phyloP scores from a whole-genome alignment of 345 rosid genomes.

The Populus ilicifolia region DNA sequence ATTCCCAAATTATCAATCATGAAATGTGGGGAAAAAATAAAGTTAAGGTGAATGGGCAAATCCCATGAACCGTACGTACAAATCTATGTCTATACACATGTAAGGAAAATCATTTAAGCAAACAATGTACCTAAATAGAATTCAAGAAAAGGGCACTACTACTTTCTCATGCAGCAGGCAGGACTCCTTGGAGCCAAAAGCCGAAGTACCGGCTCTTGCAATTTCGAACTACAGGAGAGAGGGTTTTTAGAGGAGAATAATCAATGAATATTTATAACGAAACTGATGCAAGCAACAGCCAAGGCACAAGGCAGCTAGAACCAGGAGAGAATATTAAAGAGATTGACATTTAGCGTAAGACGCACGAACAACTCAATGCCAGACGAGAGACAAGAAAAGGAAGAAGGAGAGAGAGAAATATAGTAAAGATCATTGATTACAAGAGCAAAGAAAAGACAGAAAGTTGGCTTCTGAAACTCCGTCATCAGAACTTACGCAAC shows the following conservation, averaged over 20 bases:
- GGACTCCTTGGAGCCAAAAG: background rate
- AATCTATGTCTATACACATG: background rate
- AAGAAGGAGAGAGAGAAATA: background rate
- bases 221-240: background rate
- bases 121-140: background rate
- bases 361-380: background rate
- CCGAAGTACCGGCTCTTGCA: background rate
- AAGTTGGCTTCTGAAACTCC: slow-evolving; percentile 17
- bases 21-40: too few relatives aligned
- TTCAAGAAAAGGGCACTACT: background rate
- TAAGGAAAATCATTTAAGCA: background rate
- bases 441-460: slow-evolving; percentile 5
- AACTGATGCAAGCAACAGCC: background rate
- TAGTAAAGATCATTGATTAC: background rate
- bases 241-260: background rate
- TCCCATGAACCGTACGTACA: too few relatives aligned
- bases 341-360: background rate
- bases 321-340: background rate
- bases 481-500: slow-evolving; percentile 15
- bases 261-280: background rate
- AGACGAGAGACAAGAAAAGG: background rate
- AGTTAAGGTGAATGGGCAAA: too few relatives aligned
- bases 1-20: too few relatives aligned
- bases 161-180: slow-evolving; percentile 2
- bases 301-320: background rate